Evolutionary conservation across 805 yeast genomes (phyloP).

Genomic region (Torulaspora franciscae): DNA sequence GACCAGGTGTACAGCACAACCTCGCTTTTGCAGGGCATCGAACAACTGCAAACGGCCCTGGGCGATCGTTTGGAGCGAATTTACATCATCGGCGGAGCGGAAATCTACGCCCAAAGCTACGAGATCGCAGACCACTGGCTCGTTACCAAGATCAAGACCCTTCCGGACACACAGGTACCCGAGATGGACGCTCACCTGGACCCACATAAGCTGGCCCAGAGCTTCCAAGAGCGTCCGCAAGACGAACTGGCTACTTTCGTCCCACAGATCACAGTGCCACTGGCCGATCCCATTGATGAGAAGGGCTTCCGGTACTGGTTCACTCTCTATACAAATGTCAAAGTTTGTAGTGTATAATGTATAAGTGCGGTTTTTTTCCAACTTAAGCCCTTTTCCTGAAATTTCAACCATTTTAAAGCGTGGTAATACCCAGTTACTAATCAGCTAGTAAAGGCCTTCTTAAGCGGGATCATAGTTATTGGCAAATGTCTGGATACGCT

Average conservation of each 20-base stretch:
- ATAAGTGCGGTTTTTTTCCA: conserved; percentile 1
- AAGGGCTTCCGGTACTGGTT: conserved; percentile 53
- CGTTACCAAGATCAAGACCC: conserved; percentile 58
- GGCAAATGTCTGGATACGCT: conserved; percentile 34
- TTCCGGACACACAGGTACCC: conserved; percentile 29
- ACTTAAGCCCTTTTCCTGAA: neutral
- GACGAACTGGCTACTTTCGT: conserved; percentile 38
- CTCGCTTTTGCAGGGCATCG: conserved; percentile 44
- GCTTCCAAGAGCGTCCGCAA: conserved; percentile 24
- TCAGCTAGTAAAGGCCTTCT: neutral
- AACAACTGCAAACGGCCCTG: conserved; percentile 20
- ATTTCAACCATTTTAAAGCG: conserved; percentile 1
- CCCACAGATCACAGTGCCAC: conserved; percentile 12
- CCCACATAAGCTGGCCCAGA: conserved; percentile 21
- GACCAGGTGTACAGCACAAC: conserved; percentile 31
- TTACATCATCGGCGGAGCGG: conserved; percentile 90
- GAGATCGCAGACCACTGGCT: conserved; percentile 50
- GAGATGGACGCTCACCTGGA: conserved; percentile 71
- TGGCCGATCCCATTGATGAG: conserved; percentile 18
- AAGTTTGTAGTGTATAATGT: neutral
- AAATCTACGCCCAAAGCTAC: conserved; percentile 60
- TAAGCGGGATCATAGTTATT: neutral
- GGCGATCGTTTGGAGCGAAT: conserved; percentile 47
- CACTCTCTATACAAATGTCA: conserved; percentile 48
- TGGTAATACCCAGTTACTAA: neutral